These are phyloP conservation scores for Hippophae rhamnoides DNA, from an alignment of 306 rosid genomes.

Conservation along the genomic window DNA sequence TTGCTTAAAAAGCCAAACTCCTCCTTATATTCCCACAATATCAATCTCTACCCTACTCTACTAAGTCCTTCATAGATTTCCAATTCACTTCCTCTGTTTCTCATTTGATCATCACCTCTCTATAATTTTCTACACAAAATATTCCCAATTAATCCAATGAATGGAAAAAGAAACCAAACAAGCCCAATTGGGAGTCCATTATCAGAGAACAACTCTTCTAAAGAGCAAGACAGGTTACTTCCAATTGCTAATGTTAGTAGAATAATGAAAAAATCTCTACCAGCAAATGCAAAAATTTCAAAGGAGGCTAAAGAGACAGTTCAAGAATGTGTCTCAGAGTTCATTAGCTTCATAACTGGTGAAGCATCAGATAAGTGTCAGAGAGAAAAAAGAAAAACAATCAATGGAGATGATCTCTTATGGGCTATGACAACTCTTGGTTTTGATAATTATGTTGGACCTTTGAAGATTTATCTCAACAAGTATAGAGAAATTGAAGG, in stretches of 20 bases:
- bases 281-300: conserved; percentile 73
- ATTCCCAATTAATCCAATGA: conserved; percentile 23
- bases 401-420: conserved; percentile 76
- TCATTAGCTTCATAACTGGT: conserved; percentile 83
- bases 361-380: conserved; percentile 88
- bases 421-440: conserved; percentile 93
- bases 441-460: conserved; percentile 66
- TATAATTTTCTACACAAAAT: too few relatives aligned
- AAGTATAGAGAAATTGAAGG: conserved; percentile 69
- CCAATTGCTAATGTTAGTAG: conserved; percentile 86
- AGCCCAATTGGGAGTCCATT: conserved; percentile 71
- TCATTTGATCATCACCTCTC: neutral
- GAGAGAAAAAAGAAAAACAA: conserved; percentile 74
- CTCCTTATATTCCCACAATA: neutral
- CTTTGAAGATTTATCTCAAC: conserved; percentile 59
- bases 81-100: conserved; percentile 8
- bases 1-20: conserved; percentile 19
- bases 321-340: conserved; percentile 85
- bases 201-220: conserved; percentile 44
- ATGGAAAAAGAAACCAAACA: conserved; percentile 40
- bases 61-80: neutral
- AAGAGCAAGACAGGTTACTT: conserved; percentile 76
- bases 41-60: too few relatives aligned
- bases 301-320: conserved; percentile 81
- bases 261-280: conserved; percentile 75